Base-by-base conservation (phyloP, 163 green algal genomes). In the Prototheca cutis region DNA sequence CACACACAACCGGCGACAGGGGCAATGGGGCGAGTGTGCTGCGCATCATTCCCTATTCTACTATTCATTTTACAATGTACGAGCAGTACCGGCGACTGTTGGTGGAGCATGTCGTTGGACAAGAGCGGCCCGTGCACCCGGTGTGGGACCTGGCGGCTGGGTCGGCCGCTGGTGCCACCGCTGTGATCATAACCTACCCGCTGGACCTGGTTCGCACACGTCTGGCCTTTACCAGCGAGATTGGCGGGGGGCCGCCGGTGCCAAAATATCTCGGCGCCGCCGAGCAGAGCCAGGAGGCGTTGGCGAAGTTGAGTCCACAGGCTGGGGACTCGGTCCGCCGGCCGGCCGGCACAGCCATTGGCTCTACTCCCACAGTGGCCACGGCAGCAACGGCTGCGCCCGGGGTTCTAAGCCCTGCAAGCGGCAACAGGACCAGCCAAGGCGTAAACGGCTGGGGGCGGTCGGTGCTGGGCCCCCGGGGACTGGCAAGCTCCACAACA, bases 141-240 rank as follows among this genome's bases (percentile, higher is more conserved):
- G n/a, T 75, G 19, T 53, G 79, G 24, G 83, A 90, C 59, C 68
- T 94, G 27, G n/a, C 84, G 6, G 85, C 85, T 3, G 85, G 85
- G 25, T 83, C 82, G 4, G 56, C 60, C 4, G 78, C 70, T 15
- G 81, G 82, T 24, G 72, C 79, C n/a, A 86, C 74, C 19, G 85
- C 86, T 4, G 83, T 92, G 45, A 29, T 93, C 34, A 30, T 90
- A 1, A 97, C 90, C 0, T 97, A 98, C 69, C 91, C 91, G 0
- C 76, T 98, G 4, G 91, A 98, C 76, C 63, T 98, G 15, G 77
- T 91, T 23, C 77, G 89, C 33, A 96, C 90, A 0, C 72, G 90
- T 53, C 78, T 80, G 65, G 93, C 87, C 6, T 91, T 76, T 62
- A 70, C 67, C 21, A 76, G 62, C 13, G 79, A 82, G 28, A 34